These are phyloP conservation scores for Colletotrichum simmondsii DNA, from an alignment of 2,329 filamentous ascomycete genomes.

Conservation along the genomic window DNA sequence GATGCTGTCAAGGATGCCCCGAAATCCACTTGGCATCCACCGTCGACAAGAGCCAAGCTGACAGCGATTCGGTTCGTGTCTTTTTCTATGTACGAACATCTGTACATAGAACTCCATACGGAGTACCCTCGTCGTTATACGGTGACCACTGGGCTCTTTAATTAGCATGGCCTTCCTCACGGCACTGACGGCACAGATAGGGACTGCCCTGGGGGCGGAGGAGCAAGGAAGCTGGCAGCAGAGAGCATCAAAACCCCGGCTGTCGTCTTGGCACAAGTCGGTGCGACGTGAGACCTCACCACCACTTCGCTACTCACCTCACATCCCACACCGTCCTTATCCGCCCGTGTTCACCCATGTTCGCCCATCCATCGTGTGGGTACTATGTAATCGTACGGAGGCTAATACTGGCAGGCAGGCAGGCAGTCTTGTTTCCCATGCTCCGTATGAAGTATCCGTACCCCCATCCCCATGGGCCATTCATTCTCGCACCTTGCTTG, in stretches of 20 bases:
- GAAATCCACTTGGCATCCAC: conserved; percentile 25
- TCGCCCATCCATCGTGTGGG: conserved; percentile 12
- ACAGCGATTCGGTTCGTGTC: conserved; percentile 1
- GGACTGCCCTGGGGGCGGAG: conserved; percentile 6
- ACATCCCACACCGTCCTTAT: conserved; percentile 30
- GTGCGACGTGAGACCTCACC: conserved; percentile 31
- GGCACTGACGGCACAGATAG: conserved; percentile 12
- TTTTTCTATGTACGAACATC: background rate
- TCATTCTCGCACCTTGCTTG: conserved; percentile 28
- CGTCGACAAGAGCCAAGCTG: conserved; percentile 21
- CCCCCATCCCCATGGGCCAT: background rate
- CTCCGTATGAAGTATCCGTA: background rate
- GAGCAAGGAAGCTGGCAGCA: background rate
- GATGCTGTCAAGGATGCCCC: conserved; percentile 11
- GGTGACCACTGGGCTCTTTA: conserved; percentile 1
- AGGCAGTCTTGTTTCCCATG: background rate
- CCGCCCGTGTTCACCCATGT: conserved; percentile 20
- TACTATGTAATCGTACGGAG: background rate
- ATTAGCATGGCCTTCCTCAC: conserved; percentile 15
- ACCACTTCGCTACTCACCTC: conserved; percentile 1
- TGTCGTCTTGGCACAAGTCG: conserved; percentile 13
- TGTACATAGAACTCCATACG: too few species aligned
- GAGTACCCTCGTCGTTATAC: conserved; percentile 4
- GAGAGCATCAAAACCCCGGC: conserved; percentile 3
- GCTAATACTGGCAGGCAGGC: too few species aligned